phyloP scores from a whole-genome alignment of 345 rosid genomes.

The Syzygium oleosum region DNA sequence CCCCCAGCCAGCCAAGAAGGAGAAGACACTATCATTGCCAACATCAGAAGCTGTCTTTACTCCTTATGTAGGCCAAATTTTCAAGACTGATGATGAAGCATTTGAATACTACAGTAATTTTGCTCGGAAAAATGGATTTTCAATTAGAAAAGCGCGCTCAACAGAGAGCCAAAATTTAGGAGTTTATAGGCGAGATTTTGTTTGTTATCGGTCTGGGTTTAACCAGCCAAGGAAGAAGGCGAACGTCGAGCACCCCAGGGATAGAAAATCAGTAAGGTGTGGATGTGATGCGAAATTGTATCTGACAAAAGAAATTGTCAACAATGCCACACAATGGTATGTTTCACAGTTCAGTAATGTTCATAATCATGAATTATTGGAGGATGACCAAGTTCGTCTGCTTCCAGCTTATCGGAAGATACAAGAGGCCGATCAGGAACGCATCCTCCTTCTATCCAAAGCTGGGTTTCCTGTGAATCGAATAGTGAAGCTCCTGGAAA shows the following conservation, averaged over 20 bases:
- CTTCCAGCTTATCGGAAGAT: constrained; percentile 95
- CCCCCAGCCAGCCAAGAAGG: constrained; percentile 43
- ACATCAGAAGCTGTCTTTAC: constrained; percentile 41
- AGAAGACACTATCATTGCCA: constrained; percentile 34
- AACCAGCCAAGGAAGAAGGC: constrained; percentile 89
- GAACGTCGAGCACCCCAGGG: constrained; percentile 88
- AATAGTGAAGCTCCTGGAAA: constrained; percentile 76
- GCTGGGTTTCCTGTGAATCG: constrained; percentile 93
- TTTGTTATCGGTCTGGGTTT: constrained; percentile 92
- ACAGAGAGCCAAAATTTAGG: constrained; percentile 88
- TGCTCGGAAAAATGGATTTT: constrained; percentile 84
- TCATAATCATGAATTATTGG: constrained; percentile 88
- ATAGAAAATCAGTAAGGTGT: constrained; percentile 82
- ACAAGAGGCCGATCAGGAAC: constrained; percentile 78
- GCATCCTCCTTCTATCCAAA: constrained; percentile 77
- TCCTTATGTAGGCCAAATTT: constrained; percentile 86
- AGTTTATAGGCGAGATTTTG: constrained; percentile 81
- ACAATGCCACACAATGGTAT: constrained; percentile 67
- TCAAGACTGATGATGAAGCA: constrained; percentile 71
- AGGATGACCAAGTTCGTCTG: constrained; percentile 88
- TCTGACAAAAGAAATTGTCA: constrained; percentile 64
- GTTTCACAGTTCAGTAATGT: constrained; percentile 91
- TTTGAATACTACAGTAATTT: constrained; percentile 77
- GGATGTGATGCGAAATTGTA: constrained; percentile 94
- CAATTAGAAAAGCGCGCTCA: constrained; percentile 85